Conservation (phyloP, 1,284 basidiomycete genomes). For the Heliocybe sulcata region DNA sequence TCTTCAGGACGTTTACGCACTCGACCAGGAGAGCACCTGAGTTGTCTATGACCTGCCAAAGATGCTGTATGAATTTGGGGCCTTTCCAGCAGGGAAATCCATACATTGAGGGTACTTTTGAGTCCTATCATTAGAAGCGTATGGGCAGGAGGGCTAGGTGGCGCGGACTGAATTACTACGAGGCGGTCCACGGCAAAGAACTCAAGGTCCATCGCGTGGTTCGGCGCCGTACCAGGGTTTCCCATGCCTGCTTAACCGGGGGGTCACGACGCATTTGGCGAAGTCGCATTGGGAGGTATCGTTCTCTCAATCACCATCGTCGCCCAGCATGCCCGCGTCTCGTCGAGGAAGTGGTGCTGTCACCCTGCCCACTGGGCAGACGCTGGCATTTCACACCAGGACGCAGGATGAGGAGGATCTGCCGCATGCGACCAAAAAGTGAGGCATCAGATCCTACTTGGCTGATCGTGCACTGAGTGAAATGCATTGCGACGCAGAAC, state of each 20-base stretch:
- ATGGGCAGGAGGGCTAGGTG: background rate
- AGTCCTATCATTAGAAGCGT: slow-evolving; percentile 89
- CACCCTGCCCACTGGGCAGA: slow-evolving; percentile 64
- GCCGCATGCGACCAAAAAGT: slow-evolving; percentile 86
- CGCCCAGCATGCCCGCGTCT: slow-evolving; percentile 48
- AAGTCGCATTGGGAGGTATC: background rate
- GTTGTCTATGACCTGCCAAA: slow-evolving; percentile 87
- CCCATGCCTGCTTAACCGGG: background rate
- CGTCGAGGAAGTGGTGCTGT: slow-evolving; percentile 72
- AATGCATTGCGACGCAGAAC: slow-evolving; percentile 37
- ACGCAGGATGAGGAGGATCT: slow-evolving; percentile 76
- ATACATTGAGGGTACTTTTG: slow-evolving; percentile 81
- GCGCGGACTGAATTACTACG: background rate
- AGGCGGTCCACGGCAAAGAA: background rate
- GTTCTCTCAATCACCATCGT: background rate
- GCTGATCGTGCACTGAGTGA: slow-evolving; percentile 14
- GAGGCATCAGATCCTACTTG: slow-evolving; percentile 16
- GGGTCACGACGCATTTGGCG: background rate
- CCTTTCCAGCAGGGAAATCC: background rate
- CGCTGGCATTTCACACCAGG: slow-evolving; percentile 71
- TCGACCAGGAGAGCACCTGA: slow-evolving; percentile 95
- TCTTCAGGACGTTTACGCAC: slow-evolving; percentile 95
- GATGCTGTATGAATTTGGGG: background rate
- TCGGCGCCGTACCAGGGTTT: background rate
- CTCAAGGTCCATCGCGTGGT: background rate